Evolutionary conservation across 2,329 filamentous ascomycete species (phyloP).

Genomic region (Colletotrichum sp.): DNA sequence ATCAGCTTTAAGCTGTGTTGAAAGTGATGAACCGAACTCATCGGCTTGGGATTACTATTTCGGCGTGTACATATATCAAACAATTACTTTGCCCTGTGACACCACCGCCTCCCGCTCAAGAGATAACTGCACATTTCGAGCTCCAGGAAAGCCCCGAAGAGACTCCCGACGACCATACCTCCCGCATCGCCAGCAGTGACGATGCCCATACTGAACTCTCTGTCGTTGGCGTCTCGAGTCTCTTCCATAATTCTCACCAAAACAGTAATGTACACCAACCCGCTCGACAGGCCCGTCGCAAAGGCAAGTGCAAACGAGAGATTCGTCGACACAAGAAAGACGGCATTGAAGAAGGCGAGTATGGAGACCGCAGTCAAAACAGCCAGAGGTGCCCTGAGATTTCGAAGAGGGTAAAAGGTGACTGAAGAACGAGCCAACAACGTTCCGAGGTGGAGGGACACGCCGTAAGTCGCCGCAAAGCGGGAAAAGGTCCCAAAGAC

Average conservation of each 20-base stretch:
- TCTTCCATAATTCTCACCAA: slow-evolving; percentile 25
- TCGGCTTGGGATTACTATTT: neutral
- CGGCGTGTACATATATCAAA: neutral
- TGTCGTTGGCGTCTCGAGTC: slow-evolving; percentile 17
- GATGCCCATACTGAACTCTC: slow-evolving; percentile 32
- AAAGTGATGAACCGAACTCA: neutral
- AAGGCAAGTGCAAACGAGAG: slow-evolving; percentile 30
- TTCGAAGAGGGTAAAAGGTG: slow-evolving; percentile 20
- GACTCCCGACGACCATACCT: slow-evolving; percentile 29
- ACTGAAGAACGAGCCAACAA: slow-evolving; percentile 29
- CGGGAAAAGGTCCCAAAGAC: slow-evolving; percentile 29
- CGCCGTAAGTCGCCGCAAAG: slow-evolving; percentile 30
- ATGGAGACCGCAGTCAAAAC: slow-evolving; percentile 9
- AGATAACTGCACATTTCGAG: slow-evolving; percentile 1
- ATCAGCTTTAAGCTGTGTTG: slow-evolving; percentile 31
- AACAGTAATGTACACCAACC: slow-evolving; percentile 32
- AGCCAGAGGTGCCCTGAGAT: slow-evolving; percentile 5
- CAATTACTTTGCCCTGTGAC: neutral
- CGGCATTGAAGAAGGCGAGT: slow-evolving; percentile 24
- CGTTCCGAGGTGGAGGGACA: slow-evolving; percentile 32
- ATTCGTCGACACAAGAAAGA: slow-evolving; percentile 25
- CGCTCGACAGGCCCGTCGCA: slow-evolving; percentile 29
- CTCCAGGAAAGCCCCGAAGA: slow-evolving; percentile 30
- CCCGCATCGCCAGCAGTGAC: slow-evolving; percentile 32
- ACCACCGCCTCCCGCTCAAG: neutral